Conservation (phyloP, 805 yeast genomes). For the Pichia cabralensis region DNA sequence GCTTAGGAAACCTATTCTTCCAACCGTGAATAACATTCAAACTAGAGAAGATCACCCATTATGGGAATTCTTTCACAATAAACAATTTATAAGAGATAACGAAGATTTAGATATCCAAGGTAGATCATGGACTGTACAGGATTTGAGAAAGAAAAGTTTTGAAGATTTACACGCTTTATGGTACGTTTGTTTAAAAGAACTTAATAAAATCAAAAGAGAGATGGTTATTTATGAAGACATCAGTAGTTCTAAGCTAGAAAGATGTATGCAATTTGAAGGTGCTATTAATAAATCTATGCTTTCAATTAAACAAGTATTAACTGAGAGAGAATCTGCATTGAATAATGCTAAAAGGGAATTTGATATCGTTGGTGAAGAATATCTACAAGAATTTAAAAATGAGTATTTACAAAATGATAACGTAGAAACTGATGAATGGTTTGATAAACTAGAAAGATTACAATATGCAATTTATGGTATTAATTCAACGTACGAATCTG, state of each 20-base stretch:
- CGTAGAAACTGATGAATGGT: constrained; percentile 46
- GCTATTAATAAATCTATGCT: constrained; percentile 54
- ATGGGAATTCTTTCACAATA: constrained; percentile 79
- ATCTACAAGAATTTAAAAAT: constrained; percentile 47
- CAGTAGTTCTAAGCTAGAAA: constrained; percentile 17
- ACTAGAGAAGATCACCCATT: constrained; percentile 84
- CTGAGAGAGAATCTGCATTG: constrained; percentile 73
- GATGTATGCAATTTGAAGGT: constrained; percentile 23
- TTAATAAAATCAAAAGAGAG: constrained; percentile 74
- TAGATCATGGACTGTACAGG: constrained; percentile 81
- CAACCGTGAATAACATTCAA: constrained; percentile 61
- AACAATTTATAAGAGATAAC: constrained; percentile 48
- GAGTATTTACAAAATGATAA: constrained; percentile 47
- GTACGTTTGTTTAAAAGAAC: constrained; percentile 78
- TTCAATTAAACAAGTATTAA: constrained; percentile 76
- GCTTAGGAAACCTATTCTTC: constrained; percentile 76
- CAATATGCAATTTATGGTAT: constrained; percentile 83
- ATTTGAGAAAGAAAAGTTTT: constrained; percentile 81
- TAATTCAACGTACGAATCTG: constrained; percentile 53
- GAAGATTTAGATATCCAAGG: constrained; percentile 46
- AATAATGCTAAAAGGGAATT: constrained; percentile 45
- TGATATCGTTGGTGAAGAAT: constrained; percentile 32
- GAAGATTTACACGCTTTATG: constrained; percentile 88
- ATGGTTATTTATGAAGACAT: constrained; percentile 42
- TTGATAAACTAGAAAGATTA: constrained; percentile 65